Conservation (phyloP, 164 flowering plant species). For the Cinnamomum chago region DNA sequence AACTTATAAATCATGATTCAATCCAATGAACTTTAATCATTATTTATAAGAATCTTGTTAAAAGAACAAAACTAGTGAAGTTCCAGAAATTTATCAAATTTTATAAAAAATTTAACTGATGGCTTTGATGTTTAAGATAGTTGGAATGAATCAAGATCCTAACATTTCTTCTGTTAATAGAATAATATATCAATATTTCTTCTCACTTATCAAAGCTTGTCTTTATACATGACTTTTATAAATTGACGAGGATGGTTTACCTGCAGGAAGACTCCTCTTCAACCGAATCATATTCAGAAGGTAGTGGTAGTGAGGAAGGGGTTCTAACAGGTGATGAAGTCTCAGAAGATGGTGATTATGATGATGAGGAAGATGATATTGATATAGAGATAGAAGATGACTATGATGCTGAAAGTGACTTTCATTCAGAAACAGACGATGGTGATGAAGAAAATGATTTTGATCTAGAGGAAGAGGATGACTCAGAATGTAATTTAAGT, state of each 20-base stretch:
- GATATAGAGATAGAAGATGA: constrained; percentile 49
- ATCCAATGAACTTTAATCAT: no score
- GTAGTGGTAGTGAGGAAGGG: constrained; percentile 66
- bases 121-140: no score
- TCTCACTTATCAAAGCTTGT: neutral
- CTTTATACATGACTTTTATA: neutral
- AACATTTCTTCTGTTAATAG: no score
- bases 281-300: constrained; percentile 65
- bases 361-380: constrained; percentile 30
- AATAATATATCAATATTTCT: neutral
- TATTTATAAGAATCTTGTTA: no score
- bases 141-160: no score
- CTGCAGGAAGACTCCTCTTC: constrained; percentile 59
- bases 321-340: constrained; percentile 65
- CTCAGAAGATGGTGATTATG: constrained; percentile 46
- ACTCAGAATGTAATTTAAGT: constrained; percentile 42
- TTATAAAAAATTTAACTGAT: no score
- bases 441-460: constrained; percentile 63
- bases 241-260: constrained; percentile 16
- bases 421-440: constrained; percentile 60
- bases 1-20: no score
- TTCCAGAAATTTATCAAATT: no score
- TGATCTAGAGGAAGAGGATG: constrained; percentile 49
- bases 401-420: constrained; percentile 7
- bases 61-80: no score